Evolutionary conservation across 1,284 basidiomycete species (phyloP).

Genomic region (Cryptococcus sp.): DNA sequence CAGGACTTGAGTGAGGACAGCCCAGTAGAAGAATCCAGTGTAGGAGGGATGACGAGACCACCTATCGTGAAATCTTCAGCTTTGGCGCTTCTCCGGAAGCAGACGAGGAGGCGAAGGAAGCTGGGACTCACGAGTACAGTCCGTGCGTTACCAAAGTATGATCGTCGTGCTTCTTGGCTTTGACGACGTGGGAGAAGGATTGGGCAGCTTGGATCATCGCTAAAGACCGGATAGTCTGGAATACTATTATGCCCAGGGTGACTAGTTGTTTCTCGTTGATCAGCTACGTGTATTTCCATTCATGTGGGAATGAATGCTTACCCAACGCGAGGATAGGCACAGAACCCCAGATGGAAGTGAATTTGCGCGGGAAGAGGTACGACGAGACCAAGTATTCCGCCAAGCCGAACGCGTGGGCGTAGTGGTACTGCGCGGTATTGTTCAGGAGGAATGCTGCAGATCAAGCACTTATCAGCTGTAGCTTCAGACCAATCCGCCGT

Average conservation of each 20-base stretch:
- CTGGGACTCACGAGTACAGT: conserved; percentile 71
- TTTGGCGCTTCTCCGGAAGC: background rate
- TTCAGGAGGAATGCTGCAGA: conserved; percentile 87
- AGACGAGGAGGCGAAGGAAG: background rate
- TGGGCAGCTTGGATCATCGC: conserved; percentile 95
- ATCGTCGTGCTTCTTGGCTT: conserved; percentile 64
- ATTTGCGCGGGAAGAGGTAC: conserved; percentile 60
- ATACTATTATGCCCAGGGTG: conserved; percentile 61
- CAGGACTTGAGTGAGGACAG: conserved; percentile 88
- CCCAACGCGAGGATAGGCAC: conserved; percentile 19
- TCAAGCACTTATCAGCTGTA: background rate
- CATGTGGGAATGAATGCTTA: background rate
- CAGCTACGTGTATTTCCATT: background rate
- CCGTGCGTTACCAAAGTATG: conserved; percentile 85
- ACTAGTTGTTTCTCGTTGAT: conserved; percentile 57
- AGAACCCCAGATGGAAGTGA: conserved; percentile 20
- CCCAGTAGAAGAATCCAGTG: conserved; percentile 98
- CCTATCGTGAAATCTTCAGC: background rate
- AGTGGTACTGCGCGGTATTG: conserved; percentile 82
- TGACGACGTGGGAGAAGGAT: conserved; percentile 90
- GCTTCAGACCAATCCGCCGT: too few relatives aligned
- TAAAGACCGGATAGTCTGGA: conserved; percentile 76
- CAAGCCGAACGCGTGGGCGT: conserved; percentile 78
- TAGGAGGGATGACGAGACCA: conserved; percentile 96
- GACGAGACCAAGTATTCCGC: conserved; percentile 75